These are phyloP conservation scores for Trichomonas vaginalis DNA, from an alignment of 208 protist genomes.

Conservation along the genomic window DNA sequence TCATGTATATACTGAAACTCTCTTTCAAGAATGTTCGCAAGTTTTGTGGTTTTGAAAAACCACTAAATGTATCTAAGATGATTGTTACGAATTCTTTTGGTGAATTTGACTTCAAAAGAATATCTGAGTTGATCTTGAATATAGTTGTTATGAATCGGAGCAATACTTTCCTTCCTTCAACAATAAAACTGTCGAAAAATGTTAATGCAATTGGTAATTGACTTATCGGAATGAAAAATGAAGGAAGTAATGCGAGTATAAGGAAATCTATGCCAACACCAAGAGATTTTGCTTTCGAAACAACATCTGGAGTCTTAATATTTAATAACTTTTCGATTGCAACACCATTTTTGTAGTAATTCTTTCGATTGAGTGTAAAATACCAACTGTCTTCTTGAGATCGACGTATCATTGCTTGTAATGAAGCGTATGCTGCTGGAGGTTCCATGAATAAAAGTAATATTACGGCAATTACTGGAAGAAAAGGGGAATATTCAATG, in stretches of 20 bases:
- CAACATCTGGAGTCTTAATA: background rate
- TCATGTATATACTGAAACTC: background rate
- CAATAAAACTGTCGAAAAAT: background rate
- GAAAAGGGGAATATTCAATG: background rate
- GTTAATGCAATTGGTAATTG: background rate
- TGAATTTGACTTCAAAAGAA: background rate
- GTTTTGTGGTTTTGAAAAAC: background rate
- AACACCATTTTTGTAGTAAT: background rate
- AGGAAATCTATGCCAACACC: background rate
- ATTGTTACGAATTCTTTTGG: background rate
- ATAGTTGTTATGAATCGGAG: background rate
- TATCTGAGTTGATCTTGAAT: background rate
- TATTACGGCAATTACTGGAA: background rate
- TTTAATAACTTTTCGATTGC: background rate
- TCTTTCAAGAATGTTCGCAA: background rate
- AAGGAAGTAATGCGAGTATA: background rate
- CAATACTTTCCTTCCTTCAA: background rate
- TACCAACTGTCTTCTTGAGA: background rate
- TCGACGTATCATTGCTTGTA: background rate
- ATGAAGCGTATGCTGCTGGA: background rate
- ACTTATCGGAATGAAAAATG: background rate
- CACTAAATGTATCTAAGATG: background rate
- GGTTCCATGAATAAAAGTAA: background rate
- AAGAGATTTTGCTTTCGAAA: background rate
- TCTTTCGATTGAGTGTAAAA: background rate